Evolutionary conservation across 2,329 filamentous ascomycete species (phyloP).

Genomic region (Penicillium sp.): DNA sequence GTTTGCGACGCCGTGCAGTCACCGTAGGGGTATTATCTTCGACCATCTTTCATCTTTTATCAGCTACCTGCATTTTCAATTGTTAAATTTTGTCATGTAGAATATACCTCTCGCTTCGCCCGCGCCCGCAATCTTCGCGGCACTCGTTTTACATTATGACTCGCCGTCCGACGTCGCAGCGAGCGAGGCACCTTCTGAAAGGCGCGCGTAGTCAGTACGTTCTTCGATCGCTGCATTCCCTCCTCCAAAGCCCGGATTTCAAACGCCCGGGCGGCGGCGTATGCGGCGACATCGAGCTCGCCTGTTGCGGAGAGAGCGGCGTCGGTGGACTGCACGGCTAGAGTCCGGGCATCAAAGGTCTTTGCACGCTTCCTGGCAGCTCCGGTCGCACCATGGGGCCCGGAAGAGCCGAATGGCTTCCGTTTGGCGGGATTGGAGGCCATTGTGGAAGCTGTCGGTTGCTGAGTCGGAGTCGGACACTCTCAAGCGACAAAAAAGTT

Average conservation of each 20-base stretch:
- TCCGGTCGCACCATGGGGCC: conserved; percentile 25
- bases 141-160: conserved; percentile 90
- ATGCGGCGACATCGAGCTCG: conserved; percentile 80
- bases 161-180: conserved; percentile 83
- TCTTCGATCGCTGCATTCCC: conserved; percentile 75
- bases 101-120: conserved; percentile 62
- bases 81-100: neutral
- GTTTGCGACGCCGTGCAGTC: conserved; percentile 55
- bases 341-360: conserved; percentile 44
- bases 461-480: conserved; percentile 5
- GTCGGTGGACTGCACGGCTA: conserved; percentile 48
- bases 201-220: conserved; percentile 65
- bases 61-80: neutral
- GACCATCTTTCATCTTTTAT: conserved; percentile 60
- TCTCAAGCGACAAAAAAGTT: conserved; percentile 19
- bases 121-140: conserved; percentile 72
- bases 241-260: conserved; percentile 84
- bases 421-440: conserved; percentile 36
- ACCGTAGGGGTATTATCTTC: conserved; percentile 90
- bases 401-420: conserved; percentile 26
- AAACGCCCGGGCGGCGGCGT: conserved; percentile 81
- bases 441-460: conserved; percentile 29
- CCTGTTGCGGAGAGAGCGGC: conserved; percentile 62
- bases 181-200: conserved; percentile 89
- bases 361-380: conserved; percentile 47